Evolutionary conservation across 2,329 filamentous ascomycete species (phyloP), one percentile per base, ranked within the genome.

Genomic region (Scedosporium boydii): DNA sequence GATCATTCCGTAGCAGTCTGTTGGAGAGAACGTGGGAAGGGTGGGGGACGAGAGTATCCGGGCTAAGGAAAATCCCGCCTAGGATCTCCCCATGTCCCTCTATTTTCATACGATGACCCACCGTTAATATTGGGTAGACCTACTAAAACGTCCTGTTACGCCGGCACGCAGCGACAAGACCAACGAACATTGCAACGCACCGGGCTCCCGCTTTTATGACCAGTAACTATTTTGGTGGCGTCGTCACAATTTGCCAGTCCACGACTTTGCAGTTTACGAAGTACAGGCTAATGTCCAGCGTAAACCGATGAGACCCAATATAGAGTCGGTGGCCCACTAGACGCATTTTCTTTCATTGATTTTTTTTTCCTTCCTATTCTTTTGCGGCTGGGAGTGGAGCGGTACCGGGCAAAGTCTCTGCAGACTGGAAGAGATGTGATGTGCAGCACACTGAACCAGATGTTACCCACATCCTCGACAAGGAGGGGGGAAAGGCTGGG

Each of bases 61-160:
- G 51, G 23, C 51, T 55, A 55, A 23, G 18, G 21, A 55, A 55
- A 55, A 55, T 23, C 12, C 51, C 18, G 51, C 51, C 51, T 27
- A 55, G 51, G 51, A 55, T 55, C 51, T 55, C 51, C 51, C 51
- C 51, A 55, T 55, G 51, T 27, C 23, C 51, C 51, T 55, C 51
- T 16, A 55, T 55, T 55, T 55, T 23, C 51, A 55, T 55, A 55
- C 51, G 51, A 55, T 55, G 51, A 55, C 23, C 51, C 51, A 55
- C 51, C 21, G 12, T 55, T 55, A 26, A 55, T 55, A 23, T 55
- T 55, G 51, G 23, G 51, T 23, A 26, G 44, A 48, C 44, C 44
- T 23, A 18, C 16, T 2, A 48, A n/a, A 48, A 48, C 34, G 34
- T 38, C 29, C 29, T 34, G 29, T 34, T 34, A 34, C 29, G 29